Base-by-base conservation (phyloP, 257 asterid genomes). In the Ilex aquifolium region DNA sequence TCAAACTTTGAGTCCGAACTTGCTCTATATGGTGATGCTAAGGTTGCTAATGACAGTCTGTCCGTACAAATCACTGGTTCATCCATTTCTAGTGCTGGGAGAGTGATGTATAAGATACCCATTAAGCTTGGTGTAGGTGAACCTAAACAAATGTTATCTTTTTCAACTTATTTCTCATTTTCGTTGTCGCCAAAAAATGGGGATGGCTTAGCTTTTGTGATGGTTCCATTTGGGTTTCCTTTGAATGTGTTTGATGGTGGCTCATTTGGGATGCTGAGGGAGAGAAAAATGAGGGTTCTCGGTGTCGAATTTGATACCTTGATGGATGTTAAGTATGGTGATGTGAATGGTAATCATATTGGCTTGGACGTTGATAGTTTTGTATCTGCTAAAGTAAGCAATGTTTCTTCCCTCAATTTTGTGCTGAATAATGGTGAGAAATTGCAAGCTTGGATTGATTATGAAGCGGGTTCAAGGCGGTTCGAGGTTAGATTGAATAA, bases 371-470 rank as follows among this genome's bases (percentile, higher is more conserved):
- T 83, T 15, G 82, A 70, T 3, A 73, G 93, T 48, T 71, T 70
- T 51, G 82, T 76, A n/a, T 87, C 96, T 62, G 88, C 81, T 40
- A 87, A 82, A 73, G 77, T 69, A 12, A 72, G 91, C 50, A 87
- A 92, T 64, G 78, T 66, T 67, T 86, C 97, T 27, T 74, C 88
- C 29, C 13, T 77, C n/a, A 66, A 76, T 13, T 62, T 87, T 84
- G 72, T 56, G 64, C 70, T 89, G 1, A 82, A 70, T 60, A 75
- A 86, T 73, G 96, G 94, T 10, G 82, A 75, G 42, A 93, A 84
- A 64, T 58, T 93, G 56, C 91, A 84, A 63, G 63, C 95, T 51
- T 93, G 99, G 99, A 77, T 93, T 65, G 95, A 87, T 72, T 90
- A 90, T 44, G 96, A 90, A 73, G 90, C 96, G 30, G 82, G 79